Conservation (phyloP, 257 asterid species). For the Mentha longifolia region DNA sequence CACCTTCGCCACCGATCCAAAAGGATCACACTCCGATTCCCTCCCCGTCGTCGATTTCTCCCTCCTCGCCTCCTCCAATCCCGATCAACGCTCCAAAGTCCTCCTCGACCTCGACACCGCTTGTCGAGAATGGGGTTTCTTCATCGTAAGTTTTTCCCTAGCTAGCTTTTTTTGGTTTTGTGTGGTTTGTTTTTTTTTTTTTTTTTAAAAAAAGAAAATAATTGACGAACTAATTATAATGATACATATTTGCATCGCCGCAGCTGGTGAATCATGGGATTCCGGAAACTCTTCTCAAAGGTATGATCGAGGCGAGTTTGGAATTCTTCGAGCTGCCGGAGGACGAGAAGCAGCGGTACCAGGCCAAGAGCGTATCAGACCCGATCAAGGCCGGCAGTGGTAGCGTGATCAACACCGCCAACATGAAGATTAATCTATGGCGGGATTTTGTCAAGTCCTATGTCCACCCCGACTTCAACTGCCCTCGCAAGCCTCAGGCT, state of each 20-base stretch:
- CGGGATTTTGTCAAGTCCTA: slow-evolving; percentile 15
- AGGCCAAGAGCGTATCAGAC: slow-evolving; percentile 1
- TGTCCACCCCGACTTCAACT: slow-evolving; percentile 12
- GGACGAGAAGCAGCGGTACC: slow-evolving; percentile 13
- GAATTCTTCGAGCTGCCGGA: slow-evolving; percentile 23
- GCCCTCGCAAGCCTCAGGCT: neutral
- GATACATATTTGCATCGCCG: neutral
- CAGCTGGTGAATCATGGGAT: slow-evolving; percentile 20
- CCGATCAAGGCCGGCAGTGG: slow-evolving; percentile 16
- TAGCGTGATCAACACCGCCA: slow-evolving; percentile 1
- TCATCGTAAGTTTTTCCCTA: no score
- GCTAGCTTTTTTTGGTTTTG: no score
- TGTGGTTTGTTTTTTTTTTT: no score
- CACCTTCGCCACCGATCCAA: slow-evolving; percentile 23
- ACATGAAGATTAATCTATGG: slow-evolving; percentile 8
- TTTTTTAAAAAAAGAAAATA: no score
- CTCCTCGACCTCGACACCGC: no score
- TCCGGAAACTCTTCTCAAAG: neutral
- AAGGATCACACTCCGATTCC: slow-evolving; percentile 35
- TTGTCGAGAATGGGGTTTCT: no score
- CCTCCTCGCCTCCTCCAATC: no score
- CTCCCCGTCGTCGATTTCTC: neutral
- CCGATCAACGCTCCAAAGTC: no score
- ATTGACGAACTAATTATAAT: neutral
- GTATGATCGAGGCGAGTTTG: neutral